Percentiles rank a stretch among this genome's conserved stretches.
phyloP scores from a whole-genome alignment of 306 rosid genomes.

The Acacia confusa region DNA sequence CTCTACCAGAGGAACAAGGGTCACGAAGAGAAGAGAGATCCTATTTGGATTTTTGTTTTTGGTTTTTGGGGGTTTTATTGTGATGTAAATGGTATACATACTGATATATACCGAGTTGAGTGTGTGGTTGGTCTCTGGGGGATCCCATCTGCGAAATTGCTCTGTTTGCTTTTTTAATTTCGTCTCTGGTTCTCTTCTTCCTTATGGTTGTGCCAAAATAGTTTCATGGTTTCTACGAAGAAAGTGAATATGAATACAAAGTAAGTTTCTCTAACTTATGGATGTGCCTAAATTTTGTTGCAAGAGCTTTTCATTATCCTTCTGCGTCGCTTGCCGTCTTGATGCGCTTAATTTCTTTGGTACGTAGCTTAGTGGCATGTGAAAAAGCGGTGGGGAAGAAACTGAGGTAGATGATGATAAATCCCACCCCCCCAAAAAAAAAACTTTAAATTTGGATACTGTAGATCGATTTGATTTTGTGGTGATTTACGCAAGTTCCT shows the following conservation, averaged over 20 bases:
- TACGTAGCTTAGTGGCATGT: background rate
- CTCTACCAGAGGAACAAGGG: slow-evolving; percentile 34
- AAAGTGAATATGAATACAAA: slow-evolving; percentile 11
- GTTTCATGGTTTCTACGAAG: slow-evolving; percentile 34
- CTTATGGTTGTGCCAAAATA: background rate
- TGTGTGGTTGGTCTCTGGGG: slow-evolving; percentile 12
- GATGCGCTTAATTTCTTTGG: background rate
- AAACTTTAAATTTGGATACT: background rate
- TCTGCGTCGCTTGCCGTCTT: background rate
- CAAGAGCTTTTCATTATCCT: background rate
- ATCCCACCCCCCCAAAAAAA: too few relatives aligned
- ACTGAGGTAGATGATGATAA: background rate
- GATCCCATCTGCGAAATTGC: slow-evolving; percentile 52
- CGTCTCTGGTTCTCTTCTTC: background rate
- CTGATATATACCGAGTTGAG: background rate
- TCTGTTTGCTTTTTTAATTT: slow-evolving; percentile 19
- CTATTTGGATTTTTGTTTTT: slow-evolving; percentile 14
- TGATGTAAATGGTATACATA: slow-evolving; percentile 41
- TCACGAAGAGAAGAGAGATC: slow-evolving; percentile 38
- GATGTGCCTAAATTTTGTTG: background rate
- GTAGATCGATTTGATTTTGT: background rate
- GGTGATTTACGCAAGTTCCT: background rate
- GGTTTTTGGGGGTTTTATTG: background rate
- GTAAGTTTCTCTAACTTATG: background rate
- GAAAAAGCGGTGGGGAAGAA: background rate